These are phyloP conservation scores for Sugiyamaella novakii DNA, from an alignment of 1,139 yeast genomes.

Conservation along the genomic window DNA sequence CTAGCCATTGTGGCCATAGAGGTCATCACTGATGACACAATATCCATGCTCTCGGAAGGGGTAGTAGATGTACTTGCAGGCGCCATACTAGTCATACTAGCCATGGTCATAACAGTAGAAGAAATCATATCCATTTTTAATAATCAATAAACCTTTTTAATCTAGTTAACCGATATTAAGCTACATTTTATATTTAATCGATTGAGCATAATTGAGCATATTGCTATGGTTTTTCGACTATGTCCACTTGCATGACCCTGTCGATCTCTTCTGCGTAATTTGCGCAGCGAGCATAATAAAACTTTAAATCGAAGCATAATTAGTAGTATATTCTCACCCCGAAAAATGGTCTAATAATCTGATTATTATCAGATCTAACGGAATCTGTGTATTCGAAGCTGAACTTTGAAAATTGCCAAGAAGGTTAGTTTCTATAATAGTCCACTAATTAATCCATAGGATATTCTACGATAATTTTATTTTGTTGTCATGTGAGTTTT, in stretches of 20 bases:
- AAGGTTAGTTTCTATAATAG: too few relatives aligned
- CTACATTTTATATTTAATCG: too few relatives aligned
- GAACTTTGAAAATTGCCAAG: too few relatives aligned
- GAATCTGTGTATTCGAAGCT: too few relatives aligned
- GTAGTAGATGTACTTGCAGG: background rate
- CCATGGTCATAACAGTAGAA: background rate
- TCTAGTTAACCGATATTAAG: background rate
- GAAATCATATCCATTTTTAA: background rate
- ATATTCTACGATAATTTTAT: too few relatives aligned
- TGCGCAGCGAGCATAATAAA: conserved; percentile 5
- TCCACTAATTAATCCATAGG: too few relatives aligned
- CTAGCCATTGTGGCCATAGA: background rate
- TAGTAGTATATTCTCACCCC: too few relatives aligned
- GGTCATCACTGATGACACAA: background rate
- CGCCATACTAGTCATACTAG: background rate
- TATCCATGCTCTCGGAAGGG: background rate
- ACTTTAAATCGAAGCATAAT: too few relatives aligned
- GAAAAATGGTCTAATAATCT: too few relatives aligned
- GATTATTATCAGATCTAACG: too few relatives aligned
- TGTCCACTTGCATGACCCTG: background rate
- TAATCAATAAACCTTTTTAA: background rate
- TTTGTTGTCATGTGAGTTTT: too few relatives aligned
- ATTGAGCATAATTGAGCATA: conserved; percentile 2
- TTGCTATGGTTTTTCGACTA: background rate
- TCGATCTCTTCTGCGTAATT: conserved; percentile 2